These are phyloP conservation scores for Smittium culicis DNA, from an alignment of 371 early-diverging fungal genomes.

Conservation along the genomic window DNA sequence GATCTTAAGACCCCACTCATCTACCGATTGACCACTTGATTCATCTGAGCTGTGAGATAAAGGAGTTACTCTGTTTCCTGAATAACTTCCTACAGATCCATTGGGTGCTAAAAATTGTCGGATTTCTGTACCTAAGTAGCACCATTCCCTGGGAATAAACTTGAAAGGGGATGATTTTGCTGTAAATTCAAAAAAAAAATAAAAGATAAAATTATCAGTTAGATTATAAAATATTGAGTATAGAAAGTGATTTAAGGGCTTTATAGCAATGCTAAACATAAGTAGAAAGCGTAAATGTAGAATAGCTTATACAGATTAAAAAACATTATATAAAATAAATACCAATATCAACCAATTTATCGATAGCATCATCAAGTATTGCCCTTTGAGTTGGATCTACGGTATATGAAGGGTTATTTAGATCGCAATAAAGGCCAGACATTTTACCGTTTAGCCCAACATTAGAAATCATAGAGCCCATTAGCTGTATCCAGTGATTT, in stretches of 20 bases:
- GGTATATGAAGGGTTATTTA: neutral
- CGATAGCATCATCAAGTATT: neutral
- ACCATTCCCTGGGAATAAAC: constrained; percentile 10
- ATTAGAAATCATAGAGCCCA: neutral
- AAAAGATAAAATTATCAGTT: neutral
- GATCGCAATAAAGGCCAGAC: neutral
- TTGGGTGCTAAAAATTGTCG: constrained; percentile 2
- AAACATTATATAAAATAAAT: too few relatives aligned
- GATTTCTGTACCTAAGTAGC: constrained; percentile 5
- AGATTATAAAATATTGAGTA: neutral
- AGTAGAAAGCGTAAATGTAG: too few relatives aligned
- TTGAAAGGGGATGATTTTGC: neutral
- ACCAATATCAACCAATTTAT: constrained; percentile 3
- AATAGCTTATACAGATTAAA: too few relatives aligned
- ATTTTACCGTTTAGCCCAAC: constrained; percentile 9
- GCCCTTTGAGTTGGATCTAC: neutral
- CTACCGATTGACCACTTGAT: neutral
- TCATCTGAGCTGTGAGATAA: neutral
- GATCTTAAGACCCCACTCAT: constrained; percentile 10
- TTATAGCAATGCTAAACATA: too few relatives aligned
- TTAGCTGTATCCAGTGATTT: neutral
- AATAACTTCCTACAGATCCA: constrained; percentile 6
- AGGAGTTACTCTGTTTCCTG: neutral
- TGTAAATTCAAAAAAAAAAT: neutral
- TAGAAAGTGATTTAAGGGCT: too few relatives aligned